Base-by-base conservation (phyloP, 371 early-diverging fungal species). In the Lichtheimia ramosa region DNA sequence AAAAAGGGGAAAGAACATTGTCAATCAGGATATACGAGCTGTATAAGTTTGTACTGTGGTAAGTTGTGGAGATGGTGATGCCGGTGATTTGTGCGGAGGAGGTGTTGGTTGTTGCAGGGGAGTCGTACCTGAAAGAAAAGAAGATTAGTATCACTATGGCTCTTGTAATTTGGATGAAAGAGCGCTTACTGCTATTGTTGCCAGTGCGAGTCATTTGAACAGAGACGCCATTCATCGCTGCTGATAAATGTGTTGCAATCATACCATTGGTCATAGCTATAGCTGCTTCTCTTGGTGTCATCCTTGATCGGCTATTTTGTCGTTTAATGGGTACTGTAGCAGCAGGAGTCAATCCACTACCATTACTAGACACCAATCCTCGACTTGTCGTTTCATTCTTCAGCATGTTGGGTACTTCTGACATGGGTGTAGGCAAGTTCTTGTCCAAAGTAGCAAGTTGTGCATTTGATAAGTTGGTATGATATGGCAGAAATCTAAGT, bases 401-500 rank as follows among this genome's bases (percentile, higher is more conserved):
- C 8, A 48, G 18, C 51, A 12, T 13, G 15, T 14, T 23, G 24
- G 50, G 24, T 5, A 23, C 23, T 21, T 50, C 50, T 10, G 23
- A 24, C 23, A 50, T 51, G 52, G 1, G 23, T 21, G 20, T 15
- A 14, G 20, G 27, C 13, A 72, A 56, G 52, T 34, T 34, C 10
- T 46, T 46, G 2, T 46, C 46, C 18, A 84, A 73, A 56, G 66
- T 77, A 18, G 83, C 70, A 41, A 82, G 80, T 54, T 84, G 81
- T 7, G 69, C 72, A 58, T 81, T 80, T 24, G 79, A 70, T 8
- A 82, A 64, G 16, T 74, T 75, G 46, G 70, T 71, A 18, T 79
- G 79, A 52, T 82, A 79, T 18, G 73, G 74, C 41, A 80, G 66
- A 70, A 74, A 70, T 41, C 76, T 74, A 65, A n/a, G n/a, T n/a